Base-by-base conservation (phyloP, 768 basidiomycete species). In the Rhodotorula taiwanensis region DNA sequence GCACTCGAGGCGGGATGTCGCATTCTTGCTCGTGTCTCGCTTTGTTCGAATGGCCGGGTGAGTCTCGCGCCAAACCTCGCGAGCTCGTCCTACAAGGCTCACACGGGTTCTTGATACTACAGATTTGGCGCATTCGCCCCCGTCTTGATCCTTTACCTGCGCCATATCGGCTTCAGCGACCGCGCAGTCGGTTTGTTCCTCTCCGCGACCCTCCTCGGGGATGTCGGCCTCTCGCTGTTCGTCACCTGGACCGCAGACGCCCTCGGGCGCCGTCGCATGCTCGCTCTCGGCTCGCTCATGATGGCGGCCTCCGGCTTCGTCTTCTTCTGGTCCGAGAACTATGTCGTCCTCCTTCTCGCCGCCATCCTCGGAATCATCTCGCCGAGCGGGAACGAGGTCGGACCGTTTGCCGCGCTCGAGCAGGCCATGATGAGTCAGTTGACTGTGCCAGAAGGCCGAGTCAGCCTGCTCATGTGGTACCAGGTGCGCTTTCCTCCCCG, bases 121-220 rank as follows among this genome's bases (percentile, higher is more conserved):
- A 71, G 51, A 64, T 73, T 70, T 65, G 74, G 63, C 44, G 66
- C 42, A 16, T 55, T 65, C 18, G 64, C 64, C 13, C 64, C 64
- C 16, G 49, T 65, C 52, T 43, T 65, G 18, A 60, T 65, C 53
- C 49, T 65, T 31, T 60, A 52, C 44, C 49, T 65, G 7, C 48
- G 58, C 14, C 31, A 64, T 1, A 50, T 74, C 30, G 69, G 52
- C 34, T 62, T 75, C 45, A 62, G 70, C 31, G 75, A 74, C 44
- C 57, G 66, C 28, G 65, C 59, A 1, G 70, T 76, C 53, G 75
- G 75, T 10, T 49, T 72, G 20, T 76, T 76, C 64, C 72, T 75
- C 57, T 68, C 71, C 20, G 58, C 75, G 21, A 76, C 75, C 1
- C 66, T 65, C 28, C 49, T 55, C 43, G 64, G 64, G 25, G 64